Percentiles rank a stretch among this genome's conserved stretches.
These are phyloP conservation scores for Pythium biforme DNA, from an alignment of 352 stramenopile species.

Conservation along the genomic window DNA sequence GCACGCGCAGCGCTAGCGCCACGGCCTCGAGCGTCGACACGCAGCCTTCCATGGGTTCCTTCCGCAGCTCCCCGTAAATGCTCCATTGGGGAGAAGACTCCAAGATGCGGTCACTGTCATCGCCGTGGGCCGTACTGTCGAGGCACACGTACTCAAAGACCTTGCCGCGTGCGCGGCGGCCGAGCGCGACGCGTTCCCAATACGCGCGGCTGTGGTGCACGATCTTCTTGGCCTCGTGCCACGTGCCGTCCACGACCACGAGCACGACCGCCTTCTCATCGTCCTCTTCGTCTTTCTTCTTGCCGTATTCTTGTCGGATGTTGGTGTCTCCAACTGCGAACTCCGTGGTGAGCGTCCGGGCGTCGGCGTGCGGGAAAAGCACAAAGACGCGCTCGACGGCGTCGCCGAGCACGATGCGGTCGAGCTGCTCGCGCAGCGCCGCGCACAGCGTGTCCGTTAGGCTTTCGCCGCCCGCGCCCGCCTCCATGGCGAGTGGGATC, in stretches of 20 bases:
- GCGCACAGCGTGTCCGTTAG: slow-evolving; percentile 17
- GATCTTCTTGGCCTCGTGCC: slow-evolving; percentile 82
- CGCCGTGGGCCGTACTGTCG: neutral
- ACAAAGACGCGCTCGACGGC: slow-evolving; percentile 18
- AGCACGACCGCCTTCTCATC: slow-evolving; percentile 32
- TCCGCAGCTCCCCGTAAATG: slow-evolving; percentile 67
- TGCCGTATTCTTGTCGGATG: neutral
- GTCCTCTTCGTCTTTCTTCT: neutral
- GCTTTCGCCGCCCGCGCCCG: slow-evolving; percentile 19
- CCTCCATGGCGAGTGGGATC: slow-evolving; percentile 37
- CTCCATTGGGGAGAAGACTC: slow-evolving; percentile 24
- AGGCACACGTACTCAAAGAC: slow-evolving; percentile 55
- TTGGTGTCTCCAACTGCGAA: neutral
- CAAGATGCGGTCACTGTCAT: neutral
- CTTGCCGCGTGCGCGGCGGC: slow-evolving; percentile 26
- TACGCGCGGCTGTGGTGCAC: slow-evolving; percentile 44
- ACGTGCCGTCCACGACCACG: slow-evolving; percentile 75
- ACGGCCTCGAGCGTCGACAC: slow-evolving; percentile 77
- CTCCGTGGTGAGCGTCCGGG: slow-evolving; percentile 7
- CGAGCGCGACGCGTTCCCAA: slow-evolving; percentile 34
- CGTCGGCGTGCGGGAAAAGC: slow-evolving; percentile 20
- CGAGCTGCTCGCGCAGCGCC: neutral
- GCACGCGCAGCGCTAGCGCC: slow-evolving; percentile 38
- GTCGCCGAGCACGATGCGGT: neutral
- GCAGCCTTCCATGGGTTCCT: slow-evolving; percentile 72